Base-by-base conservation (phyloP, 768 basidiomycete species). In the Kwoniella botswanensis region DNA sequence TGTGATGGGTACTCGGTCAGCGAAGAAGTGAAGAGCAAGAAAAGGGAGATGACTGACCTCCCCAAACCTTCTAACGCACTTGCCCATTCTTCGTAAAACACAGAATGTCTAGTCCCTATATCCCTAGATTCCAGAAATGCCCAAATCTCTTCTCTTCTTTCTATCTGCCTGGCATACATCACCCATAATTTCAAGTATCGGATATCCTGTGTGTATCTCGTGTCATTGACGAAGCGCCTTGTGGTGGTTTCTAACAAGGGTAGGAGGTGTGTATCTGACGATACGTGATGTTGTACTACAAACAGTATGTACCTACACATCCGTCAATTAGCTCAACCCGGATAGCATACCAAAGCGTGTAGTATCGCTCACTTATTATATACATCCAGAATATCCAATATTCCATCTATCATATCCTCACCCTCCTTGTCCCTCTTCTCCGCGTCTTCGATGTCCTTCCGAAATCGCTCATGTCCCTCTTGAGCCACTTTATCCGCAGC, bases 151-250 rank as follows among this genome's bases (percentile, higher is more conserved):
- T 87, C 86, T 3, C 90, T 86, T 76, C 88, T 88, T 76, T 94
- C 91, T 65, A 93, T 88, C 77, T 91, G 88, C 65, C 88, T 88
- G 11, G 94, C 91, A 82, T 96, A 94, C 60, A 91, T 86, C 22
- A 90, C 88, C 97, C 97, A 99, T 21, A 98, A 83, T 81, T 93
- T 93, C 60, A 98, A 86, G 84, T 98, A 97, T 53, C 96, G 88
- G 62, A 93, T 84, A 85, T 98, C 95, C 63, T 89, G 89, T 59
- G 79, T 76, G 84, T 97, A 98, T 15, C 89, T 84, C n/a, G 88
- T 86, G 81, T 98, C 96, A 29, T 88, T 87, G 73, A 90, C 89
- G 83, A 98, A 97, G 66, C 88, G 88, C 41, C 88, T 85, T 2
- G 94, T 94, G 0, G 91, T 90, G 77, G 93, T 90, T 76, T 95